Conservation (phyloP, 768 basidiomycete species). For the Macrocybe gigantea region DNA sequence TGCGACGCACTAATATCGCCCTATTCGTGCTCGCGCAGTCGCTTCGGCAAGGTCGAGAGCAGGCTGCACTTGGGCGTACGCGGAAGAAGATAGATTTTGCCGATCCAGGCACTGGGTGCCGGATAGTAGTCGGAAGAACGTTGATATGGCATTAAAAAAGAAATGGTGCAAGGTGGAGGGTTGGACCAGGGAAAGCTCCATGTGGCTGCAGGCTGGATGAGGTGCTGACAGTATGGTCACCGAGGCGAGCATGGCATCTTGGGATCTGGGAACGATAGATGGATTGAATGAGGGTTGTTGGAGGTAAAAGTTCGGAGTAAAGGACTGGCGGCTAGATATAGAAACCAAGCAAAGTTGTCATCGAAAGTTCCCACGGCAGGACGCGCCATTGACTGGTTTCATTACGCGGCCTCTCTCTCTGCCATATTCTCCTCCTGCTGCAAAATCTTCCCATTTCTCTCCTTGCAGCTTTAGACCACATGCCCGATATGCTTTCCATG, state of each 20-base stretch:
- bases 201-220: slow-evolving; percentile 6
- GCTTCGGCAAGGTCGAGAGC: too few species aligned
- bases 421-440: slow-evolving; percentile 14
- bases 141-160: slow-evolving; percentile 9
- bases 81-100: too few species aligned
- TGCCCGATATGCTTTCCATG: slow-evolving; percentile 33
- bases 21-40: too few species aligned
- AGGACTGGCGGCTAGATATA: neutral
- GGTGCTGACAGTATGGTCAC: neutral
- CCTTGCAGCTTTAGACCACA: slow-evolving; percentile 12
- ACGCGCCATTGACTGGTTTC: slow-evolving; percentile 28
- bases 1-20: too few species aligned
- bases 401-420: slow-evolving; percentile 39
- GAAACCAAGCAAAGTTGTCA: neutral
- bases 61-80: too few species aligned
- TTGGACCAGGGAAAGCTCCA: slow-evolving; percentile 2
- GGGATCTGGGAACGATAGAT: neutral
- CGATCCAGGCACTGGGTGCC: too few species aligned
- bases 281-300: neutral
- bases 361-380: slow-evolving; percentile 31
- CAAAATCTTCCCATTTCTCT: slow-evolving; percentile 20
- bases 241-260: slow-evolving; percentile 1
- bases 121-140: too few species aligned
- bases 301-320: slow-evolving; percentile 36
- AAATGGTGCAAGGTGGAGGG: too few species aligned